These are phyloP conservation scores for Gnomoniopsis smithogilvyi DNA, from an alignment of 2,329 filamentous ascomycete genomes.

Conservation along the genomic window DNA sequence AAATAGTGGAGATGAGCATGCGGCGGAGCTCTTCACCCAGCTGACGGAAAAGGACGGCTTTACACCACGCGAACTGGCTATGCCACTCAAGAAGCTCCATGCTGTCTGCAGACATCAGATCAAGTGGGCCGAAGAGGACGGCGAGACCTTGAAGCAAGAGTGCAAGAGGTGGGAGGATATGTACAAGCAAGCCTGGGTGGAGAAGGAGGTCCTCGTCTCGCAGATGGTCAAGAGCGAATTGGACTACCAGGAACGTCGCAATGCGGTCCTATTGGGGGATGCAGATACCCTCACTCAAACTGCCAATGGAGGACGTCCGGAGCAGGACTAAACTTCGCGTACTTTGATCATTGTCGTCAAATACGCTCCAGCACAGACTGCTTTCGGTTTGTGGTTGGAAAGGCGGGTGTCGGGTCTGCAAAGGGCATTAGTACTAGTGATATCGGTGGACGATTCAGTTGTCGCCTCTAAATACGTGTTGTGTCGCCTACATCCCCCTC, in stretches of 20 bases:
- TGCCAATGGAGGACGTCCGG: not conserved
- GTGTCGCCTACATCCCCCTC: no score
- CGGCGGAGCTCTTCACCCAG: conserved; percentile 56
- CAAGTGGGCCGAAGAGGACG: conserved; percentile 69
- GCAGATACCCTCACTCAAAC: conserved; percentile 30
- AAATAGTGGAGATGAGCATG: conserved; percentile 50
- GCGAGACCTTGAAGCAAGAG: conserved; percentile 60
- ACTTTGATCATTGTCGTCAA: no score
- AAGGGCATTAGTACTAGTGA: no score
- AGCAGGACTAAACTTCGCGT: not conserved
- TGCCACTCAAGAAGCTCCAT: conserved; percentile 58
- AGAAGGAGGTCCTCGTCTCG: conserved; percentile 76
- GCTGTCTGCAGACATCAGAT: conserved; percentile 68
- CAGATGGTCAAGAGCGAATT: conserved; percentile 67
- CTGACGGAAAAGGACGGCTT: conserved; percentile 60
- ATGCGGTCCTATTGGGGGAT: conserved; percentile 48
- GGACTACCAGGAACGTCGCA: conserved; percentile 59
- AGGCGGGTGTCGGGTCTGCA: no score
- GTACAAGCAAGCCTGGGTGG: conserved; percentile 71
- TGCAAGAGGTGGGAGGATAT: conserved; percentile 63
- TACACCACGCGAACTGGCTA: conserved; percentile 59
- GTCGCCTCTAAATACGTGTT: no score
- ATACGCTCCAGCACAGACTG: no score
- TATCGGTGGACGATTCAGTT: no score
- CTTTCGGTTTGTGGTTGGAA: no score